Conservation (phyloP, 2,329 filamentous ascomycete genomes). For the Cladosporium sp. region DNA sequence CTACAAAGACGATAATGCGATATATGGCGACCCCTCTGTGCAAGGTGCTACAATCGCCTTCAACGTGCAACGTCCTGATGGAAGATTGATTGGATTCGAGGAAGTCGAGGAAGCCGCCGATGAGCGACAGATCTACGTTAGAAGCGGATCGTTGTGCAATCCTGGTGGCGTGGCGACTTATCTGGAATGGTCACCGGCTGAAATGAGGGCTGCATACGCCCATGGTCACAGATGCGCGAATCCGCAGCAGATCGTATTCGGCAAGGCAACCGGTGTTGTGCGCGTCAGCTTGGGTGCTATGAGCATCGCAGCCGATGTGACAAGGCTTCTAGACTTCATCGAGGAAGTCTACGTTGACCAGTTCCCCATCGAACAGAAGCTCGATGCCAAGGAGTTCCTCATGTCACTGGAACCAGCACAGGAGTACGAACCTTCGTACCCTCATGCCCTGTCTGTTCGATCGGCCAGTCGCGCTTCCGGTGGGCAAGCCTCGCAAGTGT, state of each 20-base stretch:
- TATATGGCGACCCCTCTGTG: conserved; percentile 48
- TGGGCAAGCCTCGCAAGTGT: not conserved
- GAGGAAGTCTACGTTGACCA: conserved; percentile 28
- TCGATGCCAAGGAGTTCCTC: not conserved
- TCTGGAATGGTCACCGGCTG: conserved; percentile 49
- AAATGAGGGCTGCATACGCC: conserved; percentile 53
- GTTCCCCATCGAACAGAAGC: not conserved
- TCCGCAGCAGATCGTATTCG: conserved; percentile 50
- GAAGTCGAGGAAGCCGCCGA: conserved; percentile 58
- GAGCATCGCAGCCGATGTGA: conserved; percentile 55
- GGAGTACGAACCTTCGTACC: conserved; percentile 4
- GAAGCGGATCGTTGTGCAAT: conserved; percentile 57
- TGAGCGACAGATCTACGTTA: conserved; percentile 53
- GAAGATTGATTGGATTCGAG: conserved; percentile 52
- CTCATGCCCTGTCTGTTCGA: not conserved
- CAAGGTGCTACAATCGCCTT: conserved; percentile 63
- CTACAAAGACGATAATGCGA: conserved; percentile 49
- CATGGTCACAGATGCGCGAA: conserved; percentile 56
- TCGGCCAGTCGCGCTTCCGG: conserved; percentile 7
- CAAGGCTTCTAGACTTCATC: conserved; percentile 54
- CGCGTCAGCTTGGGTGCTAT: conserved; percentile 59
- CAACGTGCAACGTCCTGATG: conserved; percentile 54
- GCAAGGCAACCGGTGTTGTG: conserved; percentile 57
- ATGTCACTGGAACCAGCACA: not conserved
- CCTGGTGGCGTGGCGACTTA: conserved; percentile 48